Evolutionary conservation across 164 flowering plant species (phyloP).

Genomic region (Magnolia kwangsiensis): DNA sequence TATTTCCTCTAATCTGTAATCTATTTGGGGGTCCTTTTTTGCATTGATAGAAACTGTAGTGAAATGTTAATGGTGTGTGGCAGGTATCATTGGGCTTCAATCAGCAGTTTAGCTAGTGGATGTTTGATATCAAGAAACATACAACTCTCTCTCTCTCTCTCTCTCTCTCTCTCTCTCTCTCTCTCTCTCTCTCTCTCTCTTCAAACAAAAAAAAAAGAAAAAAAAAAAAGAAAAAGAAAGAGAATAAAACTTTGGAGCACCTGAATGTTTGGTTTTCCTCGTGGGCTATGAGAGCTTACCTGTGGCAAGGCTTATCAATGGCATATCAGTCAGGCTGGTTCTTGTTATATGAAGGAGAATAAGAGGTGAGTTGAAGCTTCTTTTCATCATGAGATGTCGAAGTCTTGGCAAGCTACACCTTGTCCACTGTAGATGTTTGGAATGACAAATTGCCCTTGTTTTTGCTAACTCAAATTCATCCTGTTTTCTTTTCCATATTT

Average conservation of each 20-base stretch:
- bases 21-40: neutral
- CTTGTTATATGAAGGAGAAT: too few species aligned
- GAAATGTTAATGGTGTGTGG: constrained; percentile 3
- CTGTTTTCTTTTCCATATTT: too few species aligned
- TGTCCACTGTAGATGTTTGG: too few species aligned
- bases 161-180: neutral
- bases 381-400: too few species aligned
- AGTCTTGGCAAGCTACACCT: too few species aligned
- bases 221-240: neutral
- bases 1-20: too few species aligned
- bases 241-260: neutral
- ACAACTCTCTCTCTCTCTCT: neutral
- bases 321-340: too few species aligned
- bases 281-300: too few species aligned
- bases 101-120: constrained; percentile 49
- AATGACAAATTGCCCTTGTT: too few species aligned
- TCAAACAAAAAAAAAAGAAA: neutral
- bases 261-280: neutral
- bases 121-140: neutral
- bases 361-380: too few species aligned
- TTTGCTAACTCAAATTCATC: too few species aligned
- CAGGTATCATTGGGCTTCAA: constrained; percentile 84
- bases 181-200: neutral
- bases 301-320: too few species aligned
- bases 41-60: neutral